phyloP scores from a whole-genome alignment of 2,329 filamentous ascomycete species.

The Geosmithia flava region DNA sequence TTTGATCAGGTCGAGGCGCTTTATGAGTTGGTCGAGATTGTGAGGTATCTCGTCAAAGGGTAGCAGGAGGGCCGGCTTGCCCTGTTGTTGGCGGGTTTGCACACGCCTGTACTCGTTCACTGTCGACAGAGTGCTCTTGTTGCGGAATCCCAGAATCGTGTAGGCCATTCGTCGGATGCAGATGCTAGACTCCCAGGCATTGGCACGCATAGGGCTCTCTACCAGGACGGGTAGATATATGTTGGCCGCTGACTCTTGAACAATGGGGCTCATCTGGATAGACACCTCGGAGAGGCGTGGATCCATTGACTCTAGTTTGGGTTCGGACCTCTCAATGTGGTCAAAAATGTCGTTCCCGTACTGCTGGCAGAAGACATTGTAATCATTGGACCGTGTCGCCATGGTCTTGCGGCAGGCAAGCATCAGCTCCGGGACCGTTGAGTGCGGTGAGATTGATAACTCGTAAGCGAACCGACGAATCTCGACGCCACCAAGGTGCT shows the following conservation, averaged over 20 bases:
- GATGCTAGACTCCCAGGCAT: constrained; percentile 43
- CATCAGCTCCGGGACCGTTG: constrained; percentile 15
- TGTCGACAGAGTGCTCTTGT: constrained; percentile 5
- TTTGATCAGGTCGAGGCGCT: constrained; percentile 9
- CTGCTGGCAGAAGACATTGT: constrained; percentile 16
- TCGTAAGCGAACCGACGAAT: constrained; percentile 2
- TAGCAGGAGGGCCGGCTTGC: constrained; percentile 9
- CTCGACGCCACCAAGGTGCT: constrained; percentile 21
- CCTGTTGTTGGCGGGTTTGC: constrained; percentile 14
- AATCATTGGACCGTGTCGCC: constrained; percentile 9
- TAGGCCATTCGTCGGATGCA: constrained; percentile 41
- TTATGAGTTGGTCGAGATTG: constrained; percentile 3
- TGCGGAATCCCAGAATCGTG: constrained; percentile 24
- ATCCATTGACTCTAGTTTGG: constrained; percentile 14
- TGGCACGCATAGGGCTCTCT: constrained; percentile 40
- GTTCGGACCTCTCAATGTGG: constrained; percentile 6
- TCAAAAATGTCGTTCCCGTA: constrained; percentile 8
- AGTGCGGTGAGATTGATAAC: constrained; percentile 8
- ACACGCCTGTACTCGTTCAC: constrained; percentile 25
- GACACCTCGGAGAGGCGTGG: constrained; percentile 25
- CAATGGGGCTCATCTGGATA: constrained; percentile 13
- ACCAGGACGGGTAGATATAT: constrained; percentile 56
- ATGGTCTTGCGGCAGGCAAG: constrained; percentile 11
- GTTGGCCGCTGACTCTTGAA: constrained; percentile 12
- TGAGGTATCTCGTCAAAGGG: constrained; percentile 1